Evolutionary conservation across 768 basidiomycete species (phyloP), one percentile per base, ranked within the genome.

Genomic region (Amanita phalloides): DNA sequence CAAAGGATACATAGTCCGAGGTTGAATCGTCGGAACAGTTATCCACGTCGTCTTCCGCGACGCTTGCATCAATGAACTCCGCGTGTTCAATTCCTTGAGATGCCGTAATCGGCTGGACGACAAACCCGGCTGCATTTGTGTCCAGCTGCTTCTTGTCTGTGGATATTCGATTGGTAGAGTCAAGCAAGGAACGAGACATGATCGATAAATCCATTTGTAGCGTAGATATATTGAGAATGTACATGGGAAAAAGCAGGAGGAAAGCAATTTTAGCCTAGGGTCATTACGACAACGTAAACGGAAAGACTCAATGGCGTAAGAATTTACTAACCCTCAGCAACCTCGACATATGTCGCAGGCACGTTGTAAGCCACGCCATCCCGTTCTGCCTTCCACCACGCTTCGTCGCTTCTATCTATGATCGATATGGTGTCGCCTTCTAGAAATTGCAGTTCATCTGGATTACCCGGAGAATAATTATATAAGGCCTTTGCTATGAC

Each of bases 301-400:
- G 73, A 71, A 62, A 68, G 70, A 78, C 78, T 76, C 73, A 76
- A 71, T 74, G 69, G 59, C 59, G 66, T 60, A 71, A 54, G 43
- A 58, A 66, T 64, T 59, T 67, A 95, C 94, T 95, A 84, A 95
- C 95, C 90, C 79, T 86, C 80, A 62, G 75, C 73, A 59, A 83
- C 66, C 68, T 95, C 88, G 64, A 99, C 65, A 66, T 98, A 98
- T 17, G 84, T 81, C 23, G 93, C 91, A 48, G 96, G 96, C 3
- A 93, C 92, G 61, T 93, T 82, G 69, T 86, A 89, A 48, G 96
- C 82, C 55, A 83, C 67, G 20, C 95, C 95, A 45, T 77, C 81
- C 61, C 79, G 78, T 69, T 97, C 94, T 36, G 85, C 86, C 71
- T 94, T 97, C 90, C 90, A 98, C 96, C 96, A 98, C 60, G 90